phyloP scores from a whole-genome alignment of 2,329 filamentous ascomycete species.

The Penicillium corylophilum region DNA sequence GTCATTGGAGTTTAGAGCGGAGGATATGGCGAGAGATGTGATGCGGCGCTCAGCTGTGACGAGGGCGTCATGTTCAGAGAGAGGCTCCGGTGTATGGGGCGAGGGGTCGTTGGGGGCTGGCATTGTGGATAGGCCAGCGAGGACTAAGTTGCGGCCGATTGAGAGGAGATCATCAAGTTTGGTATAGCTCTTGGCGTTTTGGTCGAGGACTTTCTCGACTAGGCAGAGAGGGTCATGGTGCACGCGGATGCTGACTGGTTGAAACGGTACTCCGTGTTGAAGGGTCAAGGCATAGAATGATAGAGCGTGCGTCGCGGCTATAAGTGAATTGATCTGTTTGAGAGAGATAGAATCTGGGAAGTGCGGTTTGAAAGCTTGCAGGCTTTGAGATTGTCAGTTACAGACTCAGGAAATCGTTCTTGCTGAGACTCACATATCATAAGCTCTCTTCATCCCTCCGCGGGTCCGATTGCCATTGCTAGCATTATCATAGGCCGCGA shows the following conservation, averaged over 20 bases:
- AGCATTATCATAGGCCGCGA: constrained; percentile 62
- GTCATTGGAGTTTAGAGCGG: constrained; percentile 45
- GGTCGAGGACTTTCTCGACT: constrained; percentile 60
- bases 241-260: constrained; percentile 65
- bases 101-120: constrained; percentile 21
- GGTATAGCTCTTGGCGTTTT: constrained; percentile 62
- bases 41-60: constrained; percentile 47
- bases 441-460: constrained; percentile 62
- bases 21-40: constrained; percentile 47
- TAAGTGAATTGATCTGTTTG: constrained; percentile 52
- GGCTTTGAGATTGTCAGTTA: constrained; percentile 22
- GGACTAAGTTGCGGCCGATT: constrained; percentile 61
- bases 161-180: constrained; percentile 62
- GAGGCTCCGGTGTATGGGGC: constrained; percentile 3
- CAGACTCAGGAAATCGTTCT: neutral
- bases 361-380: constrained; percentile 44
- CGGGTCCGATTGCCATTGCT: constrained; percentile 64
- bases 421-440: constrained; percentile 51
- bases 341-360: constrained; percentile 43
- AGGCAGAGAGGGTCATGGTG: constrained; percentile 60
- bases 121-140: constrained; percentile 41
- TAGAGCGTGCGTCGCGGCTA: constrained; percentile 62
- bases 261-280: constrained; percentile 64
- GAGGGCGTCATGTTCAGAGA: constrained; percentile 28
- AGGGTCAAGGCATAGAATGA: constrained; percentile 65